Evolutionary conservation across 257 asterid species (phyloP), one percentile per base, ranked within the genome.

Genomic region (Apocynum venetum): DNA sequence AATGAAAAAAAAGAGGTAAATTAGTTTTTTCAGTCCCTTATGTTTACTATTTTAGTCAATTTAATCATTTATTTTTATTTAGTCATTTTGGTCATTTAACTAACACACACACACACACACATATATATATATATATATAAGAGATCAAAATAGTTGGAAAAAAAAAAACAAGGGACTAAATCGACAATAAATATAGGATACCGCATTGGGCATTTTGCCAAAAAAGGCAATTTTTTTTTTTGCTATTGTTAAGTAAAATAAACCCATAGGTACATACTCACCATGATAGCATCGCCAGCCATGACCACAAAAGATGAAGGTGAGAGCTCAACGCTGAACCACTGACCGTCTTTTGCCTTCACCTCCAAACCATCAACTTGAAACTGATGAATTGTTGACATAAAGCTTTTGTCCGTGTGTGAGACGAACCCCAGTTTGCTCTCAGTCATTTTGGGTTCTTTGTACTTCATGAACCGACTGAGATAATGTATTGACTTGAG

Each of bases 271-370:
- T 25, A 41, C 0, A n/a, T 13, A 15, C 86, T 56, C 25, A 92
- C 96, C 96, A 89, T 88, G 41, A 90, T 86, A 0, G 92, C 97
- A 46, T 92, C 97, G 1, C 96, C 97, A 1, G 97, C 97, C 93
- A 92, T 89, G 83, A 92, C 95, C 14, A 92, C 84, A 17, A 91
- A 8, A 41, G 92, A 86, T 2, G 90, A 87, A 64, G 88, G 87
- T 8, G 91, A 78, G 57, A 88, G 87, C 12, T 76, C 83, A 79
- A 91, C 97, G 40, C 74, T 53, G 57, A 91, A 89, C 92, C 93
- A 90, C 6, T 88, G 81, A 1, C 97, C 97, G 46, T 92, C 93
- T 66, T 83, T 80, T 20, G 90, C 87, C 79, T 81, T 86, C 38
- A 92, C 85, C 83, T 90, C 92, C 83, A 92, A 80, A 35, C 96